Evolutionary conservation across 805 yeast genomes (phyloP).

Genomic region (Starmera caribaea): DNA sequence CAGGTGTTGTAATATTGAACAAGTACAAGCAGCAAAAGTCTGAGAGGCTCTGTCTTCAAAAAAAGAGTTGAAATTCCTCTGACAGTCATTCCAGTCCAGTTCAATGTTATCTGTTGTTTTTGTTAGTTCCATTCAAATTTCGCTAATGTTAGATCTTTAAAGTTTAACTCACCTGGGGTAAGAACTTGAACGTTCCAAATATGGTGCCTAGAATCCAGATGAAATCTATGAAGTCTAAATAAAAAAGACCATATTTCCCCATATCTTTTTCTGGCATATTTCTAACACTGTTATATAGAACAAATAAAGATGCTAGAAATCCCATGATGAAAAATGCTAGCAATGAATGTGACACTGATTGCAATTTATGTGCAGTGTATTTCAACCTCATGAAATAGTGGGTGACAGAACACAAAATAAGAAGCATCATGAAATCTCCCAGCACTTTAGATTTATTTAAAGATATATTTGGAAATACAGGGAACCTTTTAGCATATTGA

Average conservation of each 20-base stretch:
- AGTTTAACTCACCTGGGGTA: conserved; percentile 26
- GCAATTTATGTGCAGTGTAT: conserved; percentile 26
- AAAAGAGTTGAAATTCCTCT: background rate
- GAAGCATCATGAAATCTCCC: background rate
- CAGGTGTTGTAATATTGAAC: background rate
- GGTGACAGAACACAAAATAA: conserved; percentile 1
- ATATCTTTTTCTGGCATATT: conserved; percentile 4
- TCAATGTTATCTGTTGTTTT: background rate
- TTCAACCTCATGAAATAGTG: conserved; percentile 9
- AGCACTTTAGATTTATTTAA: conserved; percentile 1
- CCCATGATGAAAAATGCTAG: background rate
- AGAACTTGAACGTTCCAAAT: conserved; percentile 16
- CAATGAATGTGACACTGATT: conserved; percentile 22
- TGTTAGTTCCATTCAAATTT: background rate
- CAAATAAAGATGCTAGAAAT: background rate
- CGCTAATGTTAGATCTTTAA: too few species aligned
- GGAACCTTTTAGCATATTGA: conserved; percentile 25
- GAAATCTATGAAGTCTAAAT: conserved; percentile 31
- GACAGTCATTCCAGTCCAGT: conserved; percentile 1
- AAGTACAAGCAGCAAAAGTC: background rate
- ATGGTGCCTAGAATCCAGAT: conserved; percentile 27
- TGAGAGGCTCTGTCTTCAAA: background rate
- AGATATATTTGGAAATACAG: conserved; percentile 20
- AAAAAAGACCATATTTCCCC: conserved; percentile 23
- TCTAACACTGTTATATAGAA: conserved; percentile 1